phyloP scores from a whole-genome alignment of 2,329 filamentous ascomycete species.

The Penicillium sp. region DNA sequence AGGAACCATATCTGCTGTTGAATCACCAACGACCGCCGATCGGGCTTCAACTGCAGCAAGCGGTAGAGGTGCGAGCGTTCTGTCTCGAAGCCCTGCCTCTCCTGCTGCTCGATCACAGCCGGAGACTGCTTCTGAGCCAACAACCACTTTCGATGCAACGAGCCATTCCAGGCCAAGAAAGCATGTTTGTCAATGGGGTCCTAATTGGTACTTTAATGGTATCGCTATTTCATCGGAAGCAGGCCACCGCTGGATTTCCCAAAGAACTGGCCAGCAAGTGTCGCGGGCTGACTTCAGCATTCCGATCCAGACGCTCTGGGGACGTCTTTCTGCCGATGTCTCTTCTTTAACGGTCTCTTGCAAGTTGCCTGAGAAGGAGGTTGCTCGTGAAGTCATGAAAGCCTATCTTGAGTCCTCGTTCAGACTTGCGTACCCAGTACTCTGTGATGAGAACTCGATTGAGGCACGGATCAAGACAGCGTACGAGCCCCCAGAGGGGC shows the following conservation, averaged over 20 bases:
- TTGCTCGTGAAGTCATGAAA: slow-evolving; percentile 1
- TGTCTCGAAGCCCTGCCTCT: not conserved
- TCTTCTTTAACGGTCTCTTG: not conserved
- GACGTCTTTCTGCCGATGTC: not conserved
- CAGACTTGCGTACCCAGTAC: slow-evolving; percentile 6
- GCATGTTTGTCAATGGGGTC: slow-evolving; percentile 8
- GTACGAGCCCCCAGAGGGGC: slow-evolving; percentile 1
- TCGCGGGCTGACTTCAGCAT: slow-evolving; percentile 9
- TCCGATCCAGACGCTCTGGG: not conserved
- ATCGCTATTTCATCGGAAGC: slow-evolving; percentile 13
- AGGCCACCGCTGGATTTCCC: slow-evolving; percentile 13
- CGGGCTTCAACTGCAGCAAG: not conserved
- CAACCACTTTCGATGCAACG: not conserved
- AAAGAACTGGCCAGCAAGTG: slow-evolving; percentile 11
- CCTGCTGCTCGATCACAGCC: not conserved
- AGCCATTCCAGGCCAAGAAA: not conserved
- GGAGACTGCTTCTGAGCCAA: not conserved
- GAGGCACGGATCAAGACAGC: slow-evolving; percentile 8
- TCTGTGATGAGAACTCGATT: slow-evolving; percentile 7
- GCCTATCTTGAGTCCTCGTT: slow-evolving; percentile 6
- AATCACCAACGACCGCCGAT: not conserved
- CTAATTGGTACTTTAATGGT: slow-evolving; percentile 17
- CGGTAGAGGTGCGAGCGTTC: not conserved
- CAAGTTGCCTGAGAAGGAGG: slow-evolving; percentile 8
- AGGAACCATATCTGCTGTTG: not conserved